A percentile compares a stretch with the other conserved stretches of the same genome.
These are phyloP conservation scores for Cercospora sp. DNA, from an alignment of 2,329 filamentous ascomycete genomes.

Conservation along the genomic window DNA sequence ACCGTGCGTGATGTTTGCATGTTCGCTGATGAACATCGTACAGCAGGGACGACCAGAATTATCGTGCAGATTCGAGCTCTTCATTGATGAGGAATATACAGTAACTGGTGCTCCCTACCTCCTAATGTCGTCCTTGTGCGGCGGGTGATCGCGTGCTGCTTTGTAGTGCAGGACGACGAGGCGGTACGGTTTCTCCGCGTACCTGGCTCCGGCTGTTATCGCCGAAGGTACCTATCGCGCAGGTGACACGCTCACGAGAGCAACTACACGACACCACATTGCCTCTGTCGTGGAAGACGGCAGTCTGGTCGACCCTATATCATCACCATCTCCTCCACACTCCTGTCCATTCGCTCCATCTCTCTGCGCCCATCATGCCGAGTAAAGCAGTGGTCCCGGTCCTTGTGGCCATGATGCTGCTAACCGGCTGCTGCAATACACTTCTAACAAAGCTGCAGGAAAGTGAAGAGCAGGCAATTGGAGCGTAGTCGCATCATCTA, in stretches of 20 bases:
- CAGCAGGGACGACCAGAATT: not conserved
- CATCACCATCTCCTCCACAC: not conserved
- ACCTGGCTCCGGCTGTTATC: not conserved
- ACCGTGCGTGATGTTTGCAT: not conserved
- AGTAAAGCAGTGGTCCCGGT: constrained; percentile 69
- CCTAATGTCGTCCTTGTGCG: not conserved
- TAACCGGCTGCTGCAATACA: constrained; percentile 96
- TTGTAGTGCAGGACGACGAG: not conserved
- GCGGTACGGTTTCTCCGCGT: not conserved
- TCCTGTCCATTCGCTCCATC: not conserved
- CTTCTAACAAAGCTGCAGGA: constrained; percentile 72
- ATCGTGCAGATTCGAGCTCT: not conserved
- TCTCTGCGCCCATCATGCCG: constrained; percentile 54
- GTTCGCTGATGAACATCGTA: not conserved
- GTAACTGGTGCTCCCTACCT: not conserved
- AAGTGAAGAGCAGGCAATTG: not conserved
- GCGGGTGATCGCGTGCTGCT: not conserved
- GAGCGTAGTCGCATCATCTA: not conserved
- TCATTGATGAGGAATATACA: not conserved
- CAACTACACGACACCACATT: not conserved
- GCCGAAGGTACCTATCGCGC: not conserved
- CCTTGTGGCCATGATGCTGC: constrained; percentile 91
- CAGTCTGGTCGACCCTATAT: not conserved
- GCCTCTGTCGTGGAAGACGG: not conserved
- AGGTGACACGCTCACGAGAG: constrained; percentile 19